A percentile compares a stretch with the other conserved stretches of the same genome.
Evolutionary conservation across 1,284 basidiomycete species (phyloP).

Genomic region (Fomitopsis palustris): DNA sequence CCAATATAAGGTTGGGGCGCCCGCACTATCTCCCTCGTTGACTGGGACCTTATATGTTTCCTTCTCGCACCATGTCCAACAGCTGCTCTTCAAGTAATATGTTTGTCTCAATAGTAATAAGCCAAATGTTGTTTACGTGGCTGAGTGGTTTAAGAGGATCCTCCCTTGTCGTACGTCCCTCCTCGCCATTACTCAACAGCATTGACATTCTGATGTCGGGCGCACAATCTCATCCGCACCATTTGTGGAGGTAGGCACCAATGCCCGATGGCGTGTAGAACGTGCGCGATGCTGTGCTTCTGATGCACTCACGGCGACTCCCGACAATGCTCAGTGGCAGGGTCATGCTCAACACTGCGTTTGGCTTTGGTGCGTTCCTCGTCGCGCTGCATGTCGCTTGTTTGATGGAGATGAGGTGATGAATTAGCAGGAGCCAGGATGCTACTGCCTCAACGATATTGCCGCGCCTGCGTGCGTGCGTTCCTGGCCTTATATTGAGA

Average conservation of each 20-base stretch:
- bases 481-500: slow-evolving; percentile 8
- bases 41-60: slow-evolving; percentile 89
- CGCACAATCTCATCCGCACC: slow-evolving; percentile 76
- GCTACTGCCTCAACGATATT: slow-evolving; percentile 98
- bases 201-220: slow-evolving; percentile 97
- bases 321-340: slow-evolving; percentile 89
- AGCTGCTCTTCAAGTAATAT: slow-evolving; percentile 93
- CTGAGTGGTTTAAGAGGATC: slow-evolving; percentile 80
- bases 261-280: slow-evolving; percentile 77
- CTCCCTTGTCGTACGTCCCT: slow-evolving; percentile 80
- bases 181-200: slow-evolving; percentile 32
- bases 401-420: slow-evolving; percentile 32
- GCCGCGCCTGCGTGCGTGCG: slow-evolving; percentile 92
- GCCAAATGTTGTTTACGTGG: slow-evolving; percentile 91
- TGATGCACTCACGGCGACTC: slow-evolving; percentile 98
- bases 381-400: slow-evolving; percentile 95
- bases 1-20: slow-evolving; percentile 86
- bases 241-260: slow-evolving; percentile 52
- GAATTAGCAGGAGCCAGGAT: slow-evolving; percentile 71
- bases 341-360: slow-evolving; percentile 92
- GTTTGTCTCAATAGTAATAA: slow-evolving; percentile 94
- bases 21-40: slow-evolving; percentile 91
- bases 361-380: slow-evolving; percentile 95
- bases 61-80: slow-evolving; percentile 95
- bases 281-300: slow-evolving; percentile 85